Evolutionary conservation across 805 yeast species (phyloP), one percentile per base, ranked within the genome.

Genomic region (Teunomyces panamensis): DNA sequence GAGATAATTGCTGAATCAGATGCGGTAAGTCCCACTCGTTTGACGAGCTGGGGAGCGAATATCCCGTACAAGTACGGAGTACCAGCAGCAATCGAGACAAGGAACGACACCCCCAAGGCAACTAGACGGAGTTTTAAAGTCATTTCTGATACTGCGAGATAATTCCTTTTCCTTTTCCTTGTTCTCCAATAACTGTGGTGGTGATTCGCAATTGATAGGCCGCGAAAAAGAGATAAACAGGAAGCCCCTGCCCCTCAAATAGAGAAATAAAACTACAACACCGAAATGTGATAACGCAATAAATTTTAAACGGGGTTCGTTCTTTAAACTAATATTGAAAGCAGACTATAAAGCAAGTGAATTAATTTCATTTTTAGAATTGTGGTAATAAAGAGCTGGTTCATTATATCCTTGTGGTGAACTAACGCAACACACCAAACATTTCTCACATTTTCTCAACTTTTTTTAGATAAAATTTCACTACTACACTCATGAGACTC

Each of bases 51-150:
- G 1, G 92, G 91, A 1, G 89, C 83, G 59, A 81, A 87, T n/a
- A 81, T 79, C 0, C 91, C 87, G 60, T 81, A 87, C 10, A 85
- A 67, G 56, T 87, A 87, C 0, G 89, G 87, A 2, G 90, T 85
- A 2, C 94, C 92, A 3, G 89, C 77, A 0, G 85, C 89, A 42
- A 85, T 56, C 0, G 87, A 77, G 7, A 83, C 83, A 13, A 84
- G 57, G 10, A 70, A 55, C 10, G 75, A 67, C 17, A 60, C 59
- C 9, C 55, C 43, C 34, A 72, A 58, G 0, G 75, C 60, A 24
- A 59, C 44, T 32, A 65, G 51, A 27, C 69, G 49, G 30, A 9
- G 14, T 14, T 24, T 17, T 20, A 28, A 35, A 27, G 47, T 29
- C 47, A 49, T 49, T 17, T 20, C 27, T 37, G 39, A 39, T 16